Evolutionary conservation across 2,329 filamentous ascomycete genomes (phyloP).

Genomic region (Ophiostoma tasmaniense): DNA sequence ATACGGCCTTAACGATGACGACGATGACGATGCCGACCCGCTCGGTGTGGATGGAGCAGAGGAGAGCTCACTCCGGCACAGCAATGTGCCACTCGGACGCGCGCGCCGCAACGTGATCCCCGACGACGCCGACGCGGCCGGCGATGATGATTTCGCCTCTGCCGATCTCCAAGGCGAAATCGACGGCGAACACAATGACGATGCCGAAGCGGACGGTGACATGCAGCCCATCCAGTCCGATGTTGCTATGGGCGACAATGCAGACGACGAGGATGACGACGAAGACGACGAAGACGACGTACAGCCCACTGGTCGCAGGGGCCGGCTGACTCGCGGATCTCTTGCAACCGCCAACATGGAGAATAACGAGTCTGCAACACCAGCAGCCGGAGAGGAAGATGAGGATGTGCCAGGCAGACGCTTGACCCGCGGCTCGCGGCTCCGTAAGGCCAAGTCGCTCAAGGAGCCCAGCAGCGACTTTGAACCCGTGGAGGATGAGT

Average conservation of each 20-base stretch:
- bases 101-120: not conserved
- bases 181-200: slow-evolving; percentile 21
- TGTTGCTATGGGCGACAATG: not conserved
- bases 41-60: not conserved
- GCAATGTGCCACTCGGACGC: not conserved
- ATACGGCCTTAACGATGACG: slow-evolving; percentile 17
- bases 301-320: slow-evolving; percentile 35
- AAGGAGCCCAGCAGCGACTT: slow-evolving; percentile 54
- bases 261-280: slow-evolving; percentile 25
- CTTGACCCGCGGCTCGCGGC: slow-evolving; percentile 38
- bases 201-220: slow-evolving; percentile 22
- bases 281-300: slow-evolving; percentile 33
- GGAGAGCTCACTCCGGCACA: not conserved
- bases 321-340: slow-evolving; percentile 9
- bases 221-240: not conserved
- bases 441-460: slow-evolving; percentile 37
- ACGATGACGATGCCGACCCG: slow-evolving; percentile 14
- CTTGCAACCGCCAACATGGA: slow-evolving; percentile 10
- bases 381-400: slow-evolving; percentile 24
- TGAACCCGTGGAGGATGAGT: slow-evolving; percentile 50
- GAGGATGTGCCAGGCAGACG: slow-evolving; percentile 37
- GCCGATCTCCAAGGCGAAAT: slow-evolving; percentile 15
- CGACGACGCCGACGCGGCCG: slow-evolving; percentile 31
- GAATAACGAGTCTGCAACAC: slow-evolving; percentile 14
- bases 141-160: slow-evolving; percentile 5